Evolutionary conservation across 1,139 yeast species (phyloP).

Genomic region (Candida neerlandica): DNA sequence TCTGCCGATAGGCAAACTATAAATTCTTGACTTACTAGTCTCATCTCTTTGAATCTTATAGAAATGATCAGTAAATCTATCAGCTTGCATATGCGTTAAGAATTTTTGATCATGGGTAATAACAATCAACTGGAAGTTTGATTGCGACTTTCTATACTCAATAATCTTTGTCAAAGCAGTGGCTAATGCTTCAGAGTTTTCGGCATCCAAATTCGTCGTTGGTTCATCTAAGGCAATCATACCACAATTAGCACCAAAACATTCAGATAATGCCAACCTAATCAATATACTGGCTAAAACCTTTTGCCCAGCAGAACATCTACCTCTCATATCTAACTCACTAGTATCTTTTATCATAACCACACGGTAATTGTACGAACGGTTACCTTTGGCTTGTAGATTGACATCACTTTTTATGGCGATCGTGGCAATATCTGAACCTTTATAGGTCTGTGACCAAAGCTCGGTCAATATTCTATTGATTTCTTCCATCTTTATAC

Average conservation of each 20-base stretch:
- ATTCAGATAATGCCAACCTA: conserved; percentile 89
- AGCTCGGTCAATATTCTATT: conserved; percentile 84
- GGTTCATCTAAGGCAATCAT: conserved; percentile 97
- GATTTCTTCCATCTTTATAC: conserved; percentile 89
- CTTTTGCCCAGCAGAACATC: conserved; percentile 98
- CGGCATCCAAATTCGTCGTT: conserved; percentile 91
- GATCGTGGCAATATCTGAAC: conserved; percentile 93
- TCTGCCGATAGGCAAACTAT: conserved; percentile 44
- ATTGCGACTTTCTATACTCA: conserved; percentile 71
- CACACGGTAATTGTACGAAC: conserved; percentile 89
- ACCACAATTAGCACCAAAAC: conserved; percentile 94
- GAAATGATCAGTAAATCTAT: conserved; percentile 85
- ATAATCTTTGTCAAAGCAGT: conserved; percentile 76
- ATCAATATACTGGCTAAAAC: conserved; percentile 92
- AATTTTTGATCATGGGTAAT: conserved; percentile 97
- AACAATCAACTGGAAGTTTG: conserved; percentile 89
- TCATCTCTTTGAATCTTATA: conserved; percentile 81
- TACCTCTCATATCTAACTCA: conserved; percentile 95
- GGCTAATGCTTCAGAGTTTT: conserved; percentile 87
- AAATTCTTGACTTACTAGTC: conserved; percentile 74
- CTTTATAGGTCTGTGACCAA: conserved; percentile 94
- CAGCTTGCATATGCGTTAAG: conserved; percentile 80
- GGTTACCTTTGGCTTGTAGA: conserved; percentile 55
- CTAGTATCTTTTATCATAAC: conserved; percentile 93
- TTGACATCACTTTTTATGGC: conserved; percentile 82